phyloP scores from a whole-genome alignment of 1,284 basidiomycete species.

The Malassezia globosa region DNA sequence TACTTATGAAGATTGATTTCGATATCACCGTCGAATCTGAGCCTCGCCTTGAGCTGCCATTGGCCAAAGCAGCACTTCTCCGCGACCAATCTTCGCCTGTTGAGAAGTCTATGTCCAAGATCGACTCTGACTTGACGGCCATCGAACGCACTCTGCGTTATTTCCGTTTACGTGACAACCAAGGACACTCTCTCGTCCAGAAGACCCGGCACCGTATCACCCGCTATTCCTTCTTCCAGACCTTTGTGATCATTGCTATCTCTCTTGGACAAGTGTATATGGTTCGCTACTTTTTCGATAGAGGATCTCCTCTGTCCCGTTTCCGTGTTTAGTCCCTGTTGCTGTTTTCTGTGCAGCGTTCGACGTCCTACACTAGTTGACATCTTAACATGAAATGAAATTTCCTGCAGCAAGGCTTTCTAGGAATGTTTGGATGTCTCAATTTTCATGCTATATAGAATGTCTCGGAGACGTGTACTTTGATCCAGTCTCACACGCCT shows the following conservation, averaged over 20 bases:
- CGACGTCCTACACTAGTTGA: too few species aligned
- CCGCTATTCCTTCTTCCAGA: slow-evolving; percentile 39
- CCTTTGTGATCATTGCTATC: slow-evolving; percentile 33
- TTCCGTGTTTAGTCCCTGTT: slow-evolving; percentile 27
- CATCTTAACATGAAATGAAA: too few species aligned
- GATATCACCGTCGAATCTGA: slow-evolving; percentile 47
- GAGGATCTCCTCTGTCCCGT: slow-evolving; percentile 21
- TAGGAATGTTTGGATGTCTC: slow-evolving; percentile 13
- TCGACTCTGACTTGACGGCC: slow-evolving; percentile 28
- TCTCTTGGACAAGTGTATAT: slow-evolving; percentile 38
- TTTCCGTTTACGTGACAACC: slow-evolving; percentile 43
- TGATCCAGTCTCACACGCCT: too few species aligned
- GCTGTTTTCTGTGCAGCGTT: too few species aligned
- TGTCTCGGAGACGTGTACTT: neutral
- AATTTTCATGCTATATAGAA: neutral
- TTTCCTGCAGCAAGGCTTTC: too few species aligned
- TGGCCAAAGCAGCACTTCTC: slow-evolving; percentile 27
- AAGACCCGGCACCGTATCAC: slow-evolving; percentile 39
- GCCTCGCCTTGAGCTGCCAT: slow-evolving; percentile 37
- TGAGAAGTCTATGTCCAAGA: slow-evolving; percentile 32
- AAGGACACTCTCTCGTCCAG: slow-evolving; percentile 38
- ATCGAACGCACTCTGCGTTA: slow-evolving; percentile 39
- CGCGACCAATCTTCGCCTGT: slow-evolving; percentile 40
- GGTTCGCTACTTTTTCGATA: slow-evolving; percentile 37
- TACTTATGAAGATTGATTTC: slow-evolving; percentile 31